Evolutionary conservation across 306 rosid species (phyloP).

Genomic region (Vicia faba): DNA sequence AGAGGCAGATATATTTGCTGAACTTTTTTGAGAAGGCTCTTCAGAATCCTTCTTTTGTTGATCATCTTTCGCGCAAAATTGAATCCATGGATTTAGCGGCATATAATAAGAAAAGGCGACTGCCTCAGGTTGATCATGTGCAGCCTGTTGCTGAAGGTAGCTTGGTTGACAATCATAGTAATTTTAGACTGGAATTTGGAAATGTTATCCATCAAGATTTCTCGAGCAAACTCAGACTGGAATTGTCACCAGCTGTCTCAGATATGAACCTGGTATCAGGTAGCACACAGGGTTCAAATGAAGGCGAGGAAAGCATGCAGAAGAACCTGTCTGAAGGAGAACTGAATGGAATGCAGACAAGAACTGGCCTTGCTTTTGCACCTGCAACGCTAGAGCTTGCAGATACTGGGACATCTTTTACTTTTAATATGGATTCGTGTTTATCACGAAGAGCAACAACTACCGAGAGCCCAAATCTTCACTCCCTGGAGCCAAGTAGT

Average conservation of each 20-base stretch:
- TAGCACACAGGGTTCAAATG: conserved; percentile 89
- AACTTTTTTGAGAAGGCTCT: conserved; percentile 65
- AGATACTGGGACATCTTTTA: conserved; percentile 88
- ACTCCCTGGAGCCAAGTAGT: conserved; percentile 64
- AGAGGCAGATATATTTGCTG: conserved; percentile 67
- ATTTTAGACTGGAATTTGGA: conserved; percentile 70
- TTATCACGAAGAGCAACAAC: conserved; percentile 48
- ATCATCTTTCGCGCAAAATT: conserved; percentile 66
- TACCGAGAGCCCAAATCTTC: conserved; percentile 53
- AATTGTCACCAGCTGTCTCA: conserved; percentile 81
- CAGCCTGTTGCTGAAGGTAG: conserved; percentile 58
- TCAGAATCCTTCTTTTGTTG: conserved; percentile 65
- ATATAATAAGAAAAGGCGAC: conserved; percentile 81
- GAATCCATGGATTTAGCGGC: conserved; percentile 81
- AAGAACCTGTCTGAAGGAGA: conserved; percentile 64
- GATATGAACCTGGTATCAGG: conserved; percentile 76
- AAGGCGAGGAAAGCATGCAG: conserved; percentile 66
- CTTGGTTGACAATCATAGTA: conserved; percentile 65
- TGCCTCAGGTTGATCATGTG: conserved; percentile 62
- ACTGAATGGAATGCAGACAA: conserved; percentile 52
- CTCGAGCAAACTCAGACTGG: conserved; percentile 76
- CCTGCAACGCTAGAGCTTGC: conserved; percentile 83
- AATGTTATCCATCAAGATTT: conserved; percentile 81
- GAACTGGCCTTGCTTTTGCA: conserved; percentile 56
- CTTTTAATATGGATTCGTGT: conserved; percentile 72